phyloP scores from a whole-genome alignment of 2,329 filamentous ascomycete genomes.

The Corniculantispora saksenae region DNA sequence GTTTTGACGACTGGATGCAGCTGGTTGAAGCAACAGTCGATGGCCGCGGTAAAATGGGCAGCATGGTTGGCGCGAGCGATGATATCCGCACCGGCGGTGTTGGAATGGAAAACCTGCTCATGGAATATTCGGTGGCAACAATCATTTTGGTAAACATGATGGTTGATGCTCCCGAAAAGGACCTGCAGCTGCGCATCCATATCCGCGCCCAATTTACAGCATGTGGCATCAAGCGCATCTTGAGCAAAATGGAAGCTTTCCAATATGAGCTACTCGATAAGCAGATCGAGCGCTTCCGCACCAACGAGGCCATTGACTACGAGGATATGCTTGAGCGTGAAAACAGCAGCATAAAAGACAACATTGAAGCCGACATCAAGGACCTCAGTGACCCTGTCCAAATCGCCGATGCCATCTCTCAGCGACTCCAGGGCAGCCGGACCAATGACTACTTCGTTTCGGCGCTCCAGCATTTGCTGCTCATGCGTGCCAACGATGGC shows the following conservation, averaged over 20 bases:
- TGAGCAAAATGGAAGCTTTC: constrained; percentile 97
- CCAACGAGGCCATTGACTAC: constrained; percentile 96
- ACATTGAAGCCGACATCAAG: constrained; percentile 79
- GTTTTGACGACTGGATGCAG: constrained; percentile 98
- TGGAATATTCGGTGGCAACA: constrained; percentile 97
- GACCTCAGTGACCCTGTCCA: constrained; percentile 91
- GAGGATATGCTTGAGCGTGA: constrained; percentile 94
- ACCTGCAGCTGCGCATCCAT: constrained; percentile 88
- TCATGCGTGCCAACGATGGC: constrained; percentile 87
- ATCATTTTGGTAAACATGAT: constrained; percentile 96
- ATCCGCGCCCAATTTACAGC: constrained; percentile 94
- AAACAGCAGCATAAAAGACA: constrained; percentile 86
- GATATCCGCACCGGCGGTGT: constrained; percentile 95
- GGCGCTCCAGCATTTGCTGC: constrained; percentile 88
- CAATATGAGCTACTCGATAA: constrained; percentile 99
- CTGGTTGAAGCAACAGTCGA: constrained; percentile 96
- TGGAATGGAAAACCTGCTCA: constrained; percentile 96
- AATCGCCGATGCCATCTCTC: constrained; percentile 91
- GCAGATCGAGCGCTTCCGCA: constrained; percentile 90
- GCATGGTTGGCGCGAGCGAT: constrained; percentile 92
- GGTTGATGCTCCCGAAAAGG: constrained; percentile 84
- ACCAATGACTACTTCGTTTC: constrained; percentile 96
- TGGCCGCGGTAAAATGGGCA: constrained; percentile 97
- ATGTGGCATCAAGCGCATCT: constrained; percentile 90
- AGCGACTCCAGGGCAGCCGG: constrained; percentile 77